phyloP scores from a whole-genome alignment of 495 filamentous ascomycete genomes.

The Durotheca rogersii region DNA sequence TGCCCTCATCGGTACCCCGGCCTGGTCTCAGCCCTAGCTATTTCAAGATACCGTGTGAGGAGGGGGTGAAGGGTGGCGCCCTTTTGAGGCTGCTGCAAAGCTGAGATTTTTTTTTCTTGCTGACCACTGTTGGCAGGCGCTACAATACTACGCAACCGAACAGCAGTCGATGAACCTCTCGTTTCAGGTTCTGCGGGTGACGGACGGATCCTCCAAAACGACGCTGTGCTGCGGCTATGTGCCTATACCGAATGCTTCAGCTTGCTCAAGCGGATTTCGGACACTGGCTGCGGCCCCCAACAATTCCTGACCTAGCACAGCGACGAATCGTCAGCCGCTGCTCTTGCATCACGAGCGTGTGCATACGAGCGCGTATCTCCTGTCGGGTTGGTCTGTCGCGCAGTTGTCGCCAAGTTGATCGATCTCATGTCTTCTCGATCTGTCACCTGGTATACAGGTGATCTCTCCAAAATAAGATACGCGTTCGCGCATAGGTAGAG shows the following conservation, averaged over 20 bases:
- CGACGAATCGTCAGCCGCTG: no score
- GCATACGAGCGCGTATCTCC: no score
- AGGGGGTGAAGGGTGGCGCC: no score
- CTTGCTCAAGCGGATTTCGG: neutral
- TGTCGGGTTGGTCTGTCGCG: no score
- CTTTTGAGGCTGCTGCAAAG: slow-evolving; percentile 1
- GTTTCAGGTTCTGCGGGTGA: slow-evolving; percentile 29
- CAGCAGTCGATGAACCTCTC: slow-evolving; percentile 17
- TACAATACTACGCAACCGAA: slow-evolving; percentile 17
- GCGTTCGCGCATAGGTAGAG: no score
- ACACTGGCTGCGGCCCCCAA: no score
- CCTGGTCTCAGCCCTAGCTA: slow-evolving; percentile 28
- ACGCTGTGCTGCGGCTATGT: slow-evolving; percentile 11
- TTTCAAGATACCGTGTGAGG: slow-evolving; percentile 19
- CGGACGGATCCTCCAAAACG: slow-evolving; percentile 16
- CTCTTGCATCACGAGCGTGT: no score
- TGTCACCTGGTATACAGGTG: no score
- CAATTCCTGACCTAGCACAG: no score
- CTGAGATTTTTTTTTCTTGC: slow-evolving; percentile 12
- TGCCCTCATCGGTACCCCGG: slow-evolving; percentile 8
- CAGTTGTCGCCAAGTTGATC: no score
- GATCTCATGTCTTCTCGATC: no score
- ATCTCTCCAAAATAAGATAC: no score
- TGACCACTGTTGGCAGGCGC: slow-evolving; percentile 17
- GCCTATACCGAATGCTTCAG: neutral